These are phyloP conservation scores for Coemansia sp. DNA, from an alignment of 192 early-diverging fungal species.

Conservation along the genomic window DNA sequence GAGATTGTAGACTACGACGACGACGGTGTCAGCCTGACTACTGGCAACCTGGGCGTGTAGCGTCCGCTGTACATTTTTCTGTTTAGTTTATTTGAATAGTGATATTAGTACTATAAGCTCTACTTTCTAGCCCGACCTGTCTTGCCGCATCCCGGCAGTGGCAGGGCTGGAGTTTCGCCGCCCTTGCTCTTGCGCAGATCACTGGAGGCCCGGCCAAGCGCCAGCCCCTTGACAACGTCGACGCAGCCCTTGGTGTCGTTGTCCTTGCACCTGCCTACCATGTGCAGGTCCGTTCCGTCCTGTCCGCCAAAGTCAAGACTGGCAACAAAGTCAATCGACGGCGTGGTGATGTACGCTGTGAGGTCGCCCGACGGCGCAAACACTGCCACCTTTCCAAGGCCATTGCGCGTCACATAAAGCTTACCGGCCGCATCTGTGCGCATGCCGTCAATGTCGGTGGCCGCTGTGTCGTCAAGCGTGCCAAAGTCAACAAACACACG, in stretches of 20 bases:
- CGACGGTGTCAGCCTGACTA: conserved; percentile 25
- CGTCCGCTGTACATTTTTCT: conserved; percentile 2
- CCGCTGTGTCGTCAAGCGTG: conserved; percentile 42
- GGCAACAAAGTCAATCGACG: conserved; percentile 25
- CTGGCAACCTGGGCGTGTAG: conserved; percentile 31
- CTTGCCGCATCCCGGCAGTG: conserved; percentile 8
- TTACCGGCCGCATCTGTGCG: conserved; percentile 55
- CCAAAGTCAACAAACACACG: conserved; percentile 53
- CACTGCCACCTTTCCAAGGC: conserved; percentile 53
- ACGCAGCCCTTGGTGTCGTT: conserved; percentile 52
- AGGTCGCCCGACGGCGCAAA: conserved; percentile 46
- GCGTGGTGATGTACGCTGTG: conserved; percentile 27
- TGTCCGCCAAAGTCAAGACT: conserved; percentile 59
- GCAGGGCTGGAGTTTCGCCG: not conserved
- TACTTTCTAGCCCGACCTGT: conserved; percentile 12
- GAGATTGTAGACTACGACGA: conserved; percentile 23
- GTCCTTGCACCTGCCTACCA: conserved; percentile 55
- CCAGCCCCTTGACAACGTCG: conserved; percentile 17
- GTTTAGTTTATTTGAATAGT: no score
- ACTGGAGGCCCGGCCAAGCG: conserved; percentile 29
- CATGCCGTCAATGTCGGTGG: conserved; percentile 60
- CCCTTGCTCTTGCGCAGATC: conserved; percentile 5
- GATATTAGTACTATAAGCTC: not conserved
- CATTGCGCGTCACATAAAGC: conserved; percentile 58
- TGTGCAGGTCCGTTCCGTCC: conserved; percentile 45